Evolutionary conservation across 2,329 filamentous ascomycete genomes (phyloP), one percentile per base, ranked within the genome.

Genomic region (Epichloe hybrida): DNA sequence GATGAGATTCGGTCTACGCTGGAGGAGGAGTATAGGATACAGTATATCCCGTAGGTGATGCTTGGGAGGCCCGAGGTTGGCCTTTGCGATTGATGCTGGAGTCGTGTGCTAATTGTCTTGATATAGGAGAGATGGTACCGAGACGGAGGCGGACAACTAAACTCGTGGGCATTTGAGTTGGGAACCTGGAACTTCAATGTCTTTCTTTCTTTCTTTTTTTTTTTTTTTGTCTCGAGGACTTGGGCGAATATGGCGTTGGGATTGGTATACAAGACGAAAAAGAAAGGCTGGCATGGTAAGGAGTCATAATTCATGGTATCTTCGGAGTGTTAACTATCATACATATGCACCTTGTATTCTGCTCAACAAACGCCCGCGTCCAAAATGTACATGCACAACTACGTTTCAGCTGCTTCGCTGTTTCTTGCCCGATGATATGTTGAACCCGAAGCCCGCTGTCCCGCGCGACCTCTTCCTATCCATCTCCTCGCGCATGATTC

Each of bases 401-500:
- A 12, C 8, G 17, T 21, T 17, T 49, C 31, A 66, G 38, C 48
- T 57, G 17, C 53, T 72, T 55, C 69, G 72, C 52, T 71, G 76
- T 59, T 75, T 79, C 67, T 83, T 82, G 46, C 67, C 66, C 1
- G 71, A 66, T 6, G 69, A 65, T 45, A 72, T 72, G 17, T 67
- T 69, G 49, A 72, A 71, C 0, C 74, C 73, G 49, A 72, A 71
- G 0, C 74, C 73, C 1, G 65, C 65, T 4, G 62, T 62, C 9
- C 72, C 75, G 46, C 79, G 71, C 36, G 73, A 67, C 50, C 83
- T 73, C 63, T 88, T 89, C 56, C 76, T 74, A 58, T 88, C 84
- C 66, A 88, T 75, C 62, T 90, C 86, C 59, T 86, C 84, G 66
- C 84, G 87, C 89, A 95, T 95, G 60, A 93, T 94, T 49, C 84